Base-by-base conservation (phyloP, 805 yeast species). In the Debaryomyces castellii region DNA sequence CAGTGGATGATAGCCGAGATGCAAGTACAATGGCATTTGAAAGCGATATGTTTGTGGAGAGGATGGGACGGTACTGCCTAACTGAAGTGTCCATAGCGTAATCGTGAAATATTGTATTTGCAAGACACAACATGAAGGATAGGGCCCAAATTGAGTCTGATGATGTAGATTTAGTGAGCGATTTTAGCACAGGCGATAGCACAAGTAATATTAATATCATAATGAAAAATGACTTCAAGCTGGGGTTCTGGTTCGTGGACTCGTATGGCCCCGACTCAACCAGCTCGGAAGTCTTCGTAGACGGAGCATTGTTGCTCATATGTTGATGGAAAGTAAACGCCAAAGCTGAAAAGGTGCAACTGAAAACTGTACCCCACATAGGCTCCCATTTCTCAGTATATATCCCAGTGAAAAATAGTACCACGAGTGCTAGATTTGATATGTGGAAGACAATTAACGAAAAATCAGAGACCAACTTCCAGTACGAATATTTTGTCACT, bases 131-230 rank as follows among this genome's bases (percentile, higher is more conserved):
- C 83, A 96, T 85, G 39, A 85, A 82, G 6, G 95, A 81, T 4
- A 94, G 65, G 0, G 96, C 90, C 97, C 98, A 92, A 48, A 94
- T 89, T 12, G 97, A 89, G 67, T 94, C 98, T 0, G 94, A 85
- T 0, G 97, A 82, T 0, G 97, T 89, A 0, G 96, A 86, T 55
- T 83, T 81, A 0, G 97, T 89, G 36, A 94, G 73, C 0, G 97
- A 89, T 54, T 88, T 86, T 41, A 94, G 75, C 1, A 94, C 92
- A 0, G 99, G 99, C 0, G 97, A 87, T 36, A 92, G 71, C 1
- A 94, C 83, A 35, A 89, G 69, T 34, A 91, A 69, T 3, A 87
- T 78, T 47, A 91, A 78, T 1, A 84, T 74, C 10, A 91, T 83
- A 22, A 94, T 67, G 2, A 81, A 47, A 2, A 89, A 78, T 1